Evolutionary conservation across 805 yeast species (phyloP).

Genomic region (Ogataea salicorniae): DNA sequence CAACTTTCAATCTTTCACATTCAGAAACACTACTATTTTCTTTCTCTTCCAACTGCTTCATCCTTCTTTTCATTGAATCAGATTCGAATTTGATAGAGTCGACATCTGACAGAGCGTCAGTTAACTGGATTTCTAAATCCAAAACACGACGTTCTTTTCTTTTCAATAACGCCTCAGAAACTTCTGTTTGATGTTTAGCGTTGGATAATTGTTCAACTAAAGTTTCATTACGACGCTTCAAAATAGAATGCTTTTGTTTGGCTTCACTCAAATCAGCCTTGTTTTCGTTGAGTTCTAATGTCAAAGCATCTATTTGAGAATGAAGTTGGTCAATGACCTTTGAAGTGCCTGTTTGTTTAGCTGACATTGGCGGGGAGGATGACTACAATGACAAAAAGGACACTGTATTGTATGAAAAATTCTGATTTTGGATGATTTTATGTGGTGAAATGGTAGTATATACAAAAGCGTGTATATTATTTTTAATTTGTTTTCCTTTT

Average conservation of each 20-base stretch:
- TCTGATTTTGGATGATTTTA: too few relatives aligned
- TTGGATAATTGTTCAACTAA: constrained; percentile 61
- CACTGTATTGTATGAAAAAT: too few relatives aligned
- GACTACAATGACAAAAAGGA: too few relatives aligned
- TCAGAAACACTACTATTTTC: constrained; percentile 44
- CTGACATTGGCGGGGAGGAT: too few relatives aligned
- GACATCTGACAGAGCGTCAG: constrained; percentile 39
- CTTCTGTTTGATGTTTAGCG: constrained; percentile 73
- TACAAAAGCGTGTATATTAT: too few relatives aligned
- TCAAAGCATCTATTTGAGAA: constrained; percentile 26
- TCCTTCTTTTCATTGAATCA: constrained; percentile 45
- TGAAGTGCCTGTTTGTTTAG: constrained; percentile 20
- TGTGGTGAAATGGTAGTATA: too few relatives aligned
- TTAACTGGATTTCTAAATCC: constrained; percentile 58
- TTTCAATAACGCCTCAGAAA: constrained; percentile 59
- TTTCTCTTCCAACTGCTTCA: constrained; percentile 43
- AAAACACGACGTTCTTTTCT: constrained; percentile 65
- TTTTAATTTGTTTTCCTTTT: too few relatives aligned
- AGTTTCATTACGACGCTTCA: constrained; percentile 44
- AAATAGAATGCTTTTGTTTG: constrained; percentile 45
- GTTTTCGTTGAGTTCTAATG: constrained; percentile 16
- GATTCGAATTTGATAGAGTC: constrained; percentile 47
- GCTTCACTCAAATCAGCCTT: constrained; percentile 38
- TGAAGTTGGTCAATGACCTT: constrained; percentile 31
- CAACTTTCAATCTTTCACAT: constrained; percentile 47